Base-by-base conservation (phyloP, 768 basidiomycete species). In the Calvatia gigantea region DNA sequence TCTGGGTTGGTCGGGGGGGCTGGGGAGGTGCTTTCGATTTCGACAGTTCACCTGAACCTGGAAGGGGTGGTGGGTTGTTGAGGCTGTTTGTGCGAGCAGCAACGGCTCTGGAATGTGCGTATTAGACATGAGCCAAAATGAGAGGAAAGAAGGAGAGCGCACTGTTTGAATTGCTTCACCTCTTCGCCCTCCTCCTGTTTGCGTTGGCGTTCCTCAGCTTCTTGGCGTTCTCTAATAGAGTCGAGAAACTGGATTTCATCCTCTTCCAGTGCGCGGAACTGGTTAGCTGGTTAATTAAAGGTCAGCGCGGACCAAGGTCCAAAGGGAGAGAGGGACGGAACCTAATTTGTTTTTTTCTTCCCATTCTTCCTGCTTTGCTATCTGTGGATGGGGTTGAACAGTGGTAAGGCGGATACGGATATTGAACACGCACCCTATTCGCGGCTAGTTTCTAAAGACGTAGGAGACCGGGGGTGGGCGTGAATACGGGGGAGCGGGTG, bases 291-390 rank as follows among this genome's bases (percentile, higher is more conserved):
- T 52, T 11, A 32, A 32, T 3, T 33, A 15, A 2, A 8, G 8
- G 33, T 55, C 45, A 55, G 54, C 19, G 31, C 44, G 12, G 43
- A 21, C 17, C 39, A 43, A 31, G 28, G 21, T 42, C 28, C 31
- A 37, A 43, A 35, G 23, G 43, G 21, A 71, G 70, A 33, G 19
- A 27, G 17, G 44, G 27, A 32, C 54, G 56, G 51, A 53, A 74
- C 78, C 78, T 71, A 94, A 81, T 68, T 91, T 92, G 58, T 84
- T 90, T 67, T 89, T 89, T 68, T 91, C 89, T 66, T 94, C 91
- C 89, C 90, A 94, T 82, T 94, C 89, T 69, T 94, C 91, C 71
- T 94, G 90, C 69, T 93, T 92, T 60, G 89, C 90, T 64, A 86
- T 83, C 89, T 91, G 58, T 29, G 28, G 27, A 8, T 27, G 39